Evolutionary conservation across 768 basidiomycete genomes (phyloP).

Genomic region (Rhodotorula graminis): DNA sequence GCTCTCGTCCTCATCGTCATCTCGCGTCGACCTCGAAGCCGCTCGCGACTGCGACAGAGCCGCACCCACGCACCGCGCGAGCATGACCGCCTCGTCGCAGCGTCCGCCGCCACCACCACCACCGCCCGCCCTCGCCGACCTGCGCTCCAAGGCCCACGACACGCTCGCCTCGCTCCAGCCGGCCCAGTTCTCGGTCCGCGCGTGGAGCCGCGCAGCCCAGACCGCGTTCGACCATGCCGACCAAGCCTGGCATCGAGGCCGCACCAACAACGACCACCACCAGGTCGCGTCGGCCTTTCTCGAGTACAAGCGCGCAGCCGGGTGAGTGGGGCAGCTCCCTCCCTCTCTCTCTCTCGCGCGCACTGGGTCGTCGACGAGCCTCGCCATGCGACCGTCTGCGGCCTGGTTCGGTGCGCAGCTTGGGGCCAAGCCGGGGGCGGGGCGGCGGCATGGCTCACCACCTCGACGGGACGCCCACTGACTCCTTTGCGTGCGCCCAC

Average conservation of each 20-base stretch:
- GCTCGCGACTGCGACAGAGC: too few relatives aligned
- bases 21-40: too few relatives aligned
- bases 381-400: too few relatives aligned
- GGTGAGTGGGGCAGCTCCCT: conserved; percentile 3
- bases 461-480: too few relatives aligned
- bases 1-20: too few relatives aligned
- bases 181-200: conserved; percentile 23
- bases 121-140: conserved; percentile 11
- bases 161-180: conserved; percentile 9
- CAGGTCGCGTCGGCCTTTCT: conserved; percentile 25
- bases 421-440: too few relatives aligned
- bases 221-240: conserved; percentile 9
- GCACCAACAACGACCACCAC: not conserved
- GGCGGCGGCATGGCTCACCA: too few relatives aligned
- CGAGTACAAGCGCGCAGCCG: conserved; percentile 16
- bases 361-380: too few relatives aligned
- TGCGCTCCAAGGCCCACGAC: conserved; percentile 3
- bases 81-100: not conserved
- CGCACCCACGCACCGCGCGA: too few relatives aligned
- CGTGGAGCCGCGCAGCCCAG: conserved; percentile 15
- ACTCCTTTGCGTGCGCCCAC: too few relatives aligned
- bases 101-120: not conserved
- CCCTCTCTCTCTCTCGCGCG: too few relatives aligned
- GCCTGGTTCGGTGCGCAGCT: too few relatives aligned
- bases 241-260: conserved; percentile 1